Evolutionary conservation across 225 moss, liverwort and hornwort genomes (phyloP).

Genomic region (Sphagnum contortum): DNA sequence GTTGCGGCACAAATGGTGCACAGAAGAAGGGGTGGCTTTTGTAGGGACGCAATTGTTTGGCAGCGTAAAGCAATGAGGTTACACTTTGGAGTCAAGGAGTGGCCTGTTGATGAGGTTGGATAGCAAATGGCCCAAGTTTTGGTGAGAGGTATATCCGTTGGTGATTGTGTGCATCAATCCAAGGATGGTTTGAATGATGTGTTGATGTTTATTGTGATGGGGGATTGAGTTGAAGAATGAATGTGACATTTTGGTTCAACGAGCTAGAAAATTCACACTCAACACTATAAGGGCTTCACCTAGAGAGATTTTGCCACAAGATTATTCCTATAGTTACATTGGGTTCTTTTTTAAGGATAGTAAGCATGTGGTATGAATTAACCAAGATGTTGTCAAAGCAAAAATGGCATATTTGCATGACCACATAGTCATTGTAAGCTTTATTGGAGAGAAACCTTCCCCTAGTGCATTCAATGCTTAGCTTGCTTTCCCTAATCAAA

Average conservation of each 20-base stretch:
- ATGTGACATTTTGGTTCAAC: background rate
- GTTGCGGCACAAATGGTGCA: too few species aligned
- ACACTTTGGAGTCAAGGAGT: too few species aligned
- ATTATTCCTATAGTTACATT: background rate
- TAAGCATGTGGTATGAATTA: background rate
- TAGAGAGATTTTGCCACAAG: background rate
- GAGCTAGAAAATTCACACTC: background rate
- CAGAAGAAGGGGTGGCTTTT: too few species aligned
- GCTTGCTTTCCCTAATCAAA: background rate
- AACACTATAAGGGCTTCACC: background rate
- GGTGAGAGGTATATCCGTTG: too few species aligned
- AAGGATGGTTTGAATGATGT: too few species aligned
- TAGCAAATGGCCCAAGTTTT: too few species aligned
- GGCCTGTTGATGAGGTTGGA: too few species aligned
- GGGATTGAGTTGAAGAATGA: background rate
- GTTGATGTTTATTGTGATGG: background rate
- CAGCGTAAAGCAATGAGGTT: too few species aligned
- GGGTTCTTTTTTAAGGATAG: background rate
- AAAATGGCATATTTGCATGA: background rate
- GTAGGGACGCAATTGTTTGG: too few species aligned
- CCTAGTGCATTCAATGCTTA: background rate
- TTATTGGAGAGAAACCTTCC: background rate
- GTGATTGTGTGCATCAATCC: too few species aligned
- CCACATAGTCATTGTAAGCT: background rate
- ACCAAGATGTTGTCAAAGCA: background rate